Base-by-base conservation (phyloP, 371 early-diverging fungal species). In the Choanephora cucurbitarum region DNA sequence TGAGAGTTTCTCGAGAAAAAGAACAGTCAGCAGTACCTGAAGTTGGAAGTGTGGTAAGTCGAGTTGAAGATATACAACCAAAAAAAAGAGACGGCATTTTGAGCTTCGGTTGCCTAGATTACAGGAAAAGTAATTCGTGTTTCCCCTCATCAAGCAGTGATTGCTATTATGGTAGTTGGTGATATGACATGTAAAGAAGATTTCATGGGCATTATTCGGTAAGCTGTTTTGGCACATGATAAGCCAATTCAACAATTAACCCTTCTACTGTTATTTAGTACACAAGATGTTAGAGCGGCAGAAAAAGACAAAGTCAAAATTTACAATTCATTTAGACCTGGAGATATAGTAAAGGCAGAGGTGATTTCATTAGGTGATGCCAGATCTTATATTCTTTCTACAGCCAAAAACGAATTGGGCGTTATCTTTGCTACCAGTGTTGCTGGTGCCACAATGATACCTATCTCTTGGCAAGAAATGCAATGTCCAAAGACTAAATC, bases 391-490 rank as follows among this genome's bases (percentile, higher is more conserved):
- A 90, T 85, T 62, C 71, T 97, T 46, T 92, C 96, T 5, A 97
- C 97, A 2, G 94, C 95, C 7, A 82, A 85, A 66, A 96, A 98
- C 59, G 96, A 96, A 56, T 69, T 91, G 21, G 98, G 98, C 21
- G 98, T 97, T 0, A 87, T 98, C 31, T 91, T 92, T 69, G 97
- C 97, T 8, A 89, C 88, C 42, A 94, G 95, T 72, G 78, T 86
- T 14, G 90, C 92, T 43, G 90, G 96, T 40, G 88, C 86, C 39
- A 87, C 95, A 0, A 91, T 98, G 94, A 81, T 96, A 39, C 98
- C 98, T 1, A 87, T 96, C 44, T 93, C 93, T 31, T 98, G 98
- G 98, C 91, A 96, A 69, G 88, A 95, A 63, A 98, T 98, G 98
- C 89, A 95, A 57, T 95, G 96, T 66, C 91, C 98, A 11, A 90